A percentile compares a stretch with the other conserved stretches of the same genome.
Conservation (phyloP, 176 grass and related monocot species). For the Tillandsia leiboldiana region DNA sequence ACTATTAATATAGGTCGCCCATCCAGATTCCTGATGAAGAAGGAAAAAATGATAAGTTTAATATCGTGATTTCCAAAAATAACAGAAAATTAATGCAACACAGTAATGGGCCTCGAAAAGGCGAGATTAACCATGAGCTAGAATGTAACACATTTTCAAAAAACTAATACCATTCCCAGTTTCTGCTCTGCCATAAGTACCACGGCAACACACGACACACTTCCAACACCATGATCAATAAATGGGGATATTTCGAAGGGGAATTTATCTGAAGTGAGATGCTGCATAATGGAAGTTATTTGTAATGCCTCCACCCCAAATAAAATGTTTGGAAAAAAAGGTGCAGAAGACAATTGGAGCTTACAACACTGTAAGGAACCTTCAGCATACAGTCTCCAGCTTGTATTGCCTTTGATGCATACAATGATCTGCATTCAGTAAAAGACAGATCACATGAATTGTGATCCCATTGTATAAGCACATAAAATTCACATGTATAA, state of each 20-base stretch:
- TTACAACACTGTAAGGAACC: constrained; percentile 36
- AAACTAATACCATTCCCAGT: constrained; percentile 20
- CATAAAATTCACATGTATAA: no score
- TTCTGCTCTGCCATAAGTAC: constrained; percentile 49
- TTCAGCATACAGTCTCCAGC: constrained; percentile 41
- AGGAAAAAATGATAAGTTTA: constrained; percentile 2
- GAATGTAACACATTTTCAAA: neutral
- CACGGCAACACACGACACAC: constrained; percentile 22
- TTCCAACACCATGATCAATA: constrained; percentile 14
- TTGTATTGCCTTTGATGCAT: constrained; percentile 27
- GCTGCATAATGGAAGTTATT: constrained; percentile 18
- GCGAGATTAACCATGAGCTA: neutral
- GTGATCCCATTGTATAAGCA: neutral
- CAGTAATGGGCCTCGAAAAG: neutral
- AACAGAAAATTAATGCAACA: no score
- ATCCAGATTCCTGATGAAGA: constrained; percentile 32
- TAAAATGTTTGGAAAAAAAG: neutral
- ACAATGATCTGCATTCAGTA: constrained; percentile 32
- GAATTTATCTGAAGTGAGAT: constrained; percentile 35
- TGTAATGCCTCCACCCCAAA: neutral
- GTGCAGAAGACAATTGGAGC: constrained; percentile 2
- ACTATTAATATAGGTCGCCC: constrained; percentile 27
- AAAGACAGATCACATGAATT: neutral
- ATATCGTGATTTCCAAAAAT: neutral
- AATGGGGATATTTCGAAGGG: constrained; percentile 15